Evolutionary conservation across 1,284 basidiomycete genomes (phyloP), one percentile per base, ranked within the genome.

Genomic region (Trichosporon coremiiforme): DNA sequence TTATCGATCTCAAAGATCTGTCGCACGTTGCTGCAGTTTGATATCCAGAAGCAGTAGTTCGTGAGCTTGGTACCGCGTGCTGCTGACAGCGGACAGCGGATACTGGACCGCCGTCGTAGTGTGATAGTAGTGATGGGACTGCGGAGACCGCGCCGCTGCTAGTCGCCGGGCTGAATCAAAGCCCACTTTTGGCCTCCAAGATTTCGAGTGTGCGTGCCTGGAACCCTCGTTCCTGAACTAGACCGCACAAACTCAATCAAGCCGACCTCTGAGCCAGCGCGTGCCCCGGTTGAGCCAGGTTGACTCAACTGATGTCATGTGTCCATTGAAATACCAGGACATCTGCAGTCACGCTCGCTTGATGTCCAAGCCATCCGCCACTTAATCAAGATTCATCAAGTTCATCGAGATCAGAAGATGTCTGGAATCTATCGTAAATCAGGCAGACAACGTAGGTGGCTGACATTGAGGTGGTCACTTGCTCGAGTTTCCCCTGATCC

Each of bases 401-500:
- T 8, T 33, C 33, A 60, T 60, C 57, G 17, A 17, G 31, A 60
- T 35, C 57, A n/a, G n/a, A n/a, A n/a, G n/a, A 60, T 60, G 57
- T 13, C 57, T 3, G 57, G 57, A 2, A 60, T 60, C 57, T 60
- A 60, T 33, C 29, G 57, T 60, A 25, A n/a, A 31, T 60, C n/a
- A n/a, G n/a, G n/a, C n/a, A 33, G 4, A 5, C 25, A 33, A 60
- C 57, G 29, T 60, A 29, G 17, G 57, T 31, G 13, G 33, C 36
- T 62, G 6, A 50, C 13, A 38, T 35, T 36, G 0, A 70, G 82
- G 81, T 64, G 83, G 83, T 7, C 77, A 84, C 66, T 29, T 84
- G 33, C 75, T 82, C 64, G 83, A 84, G 72, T 94, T 93, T 79
- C 86, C 87, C 10, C 75, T 74, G 20, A 93, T 94, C 66, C 88